Evolutionary conservation across 208 protist genomes (phyloP).

Genomic region (Angomonas ambiguus): DNA sequence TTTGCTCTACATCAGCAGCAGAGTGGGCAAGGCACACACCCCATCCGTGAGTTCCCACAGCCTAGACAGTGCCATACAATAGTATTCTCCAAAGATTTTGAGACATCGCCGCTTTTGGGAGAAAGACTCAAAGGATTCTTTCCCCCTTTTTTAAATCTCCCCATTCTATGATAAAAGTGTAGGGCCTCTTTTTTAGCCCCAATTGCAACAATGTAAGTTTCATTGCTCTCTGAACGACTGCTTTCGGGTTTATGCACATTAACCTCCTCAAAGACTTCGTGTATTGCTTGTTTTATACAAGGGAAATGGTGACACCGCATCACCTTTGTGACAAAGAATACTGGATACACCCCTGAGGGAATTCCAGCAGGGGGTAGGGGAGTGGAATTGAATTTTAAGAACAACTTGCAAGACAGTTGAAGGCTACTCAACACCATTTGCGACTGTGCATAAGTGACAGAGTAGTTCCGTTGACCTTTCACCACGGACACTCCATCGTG

Average conservation of each 20-base stretch:
- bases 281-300: slow-evolving; percentile 22
- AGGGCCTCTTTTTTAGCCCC: slow-evolving; percentile 3
- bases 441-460: slow-evolving; percentile 71
- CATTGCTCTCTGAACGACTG: slow-evolving; percentile 34
- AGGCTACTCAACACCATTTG: slow-evolving; percentile 67
- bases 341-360: slow-evolving; percentile 9
- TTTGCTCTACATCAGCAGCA: slow-evolving; percentile 17
- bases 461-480: slow-evolving; percentile 47
- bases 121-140: slow-evolving; percentile 40
- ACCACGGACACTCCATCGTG: slow-evolving; percentile 77
- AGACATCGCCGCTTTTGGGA: slow-evolving; percentile 30
- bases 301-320: slow-evolving; percentile 47
- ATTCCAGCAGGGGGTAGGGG: not conserved
- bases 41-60: slow-evolving; percentile 34
- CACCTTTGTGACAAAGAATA: slow-evolving; percentile 66
- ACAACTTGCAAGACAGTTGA: slow-evolving; percentile 46
- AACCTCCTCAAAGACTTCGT: slow-evolving; percentile 38
- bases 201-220: slow-evolving; percentile 50
- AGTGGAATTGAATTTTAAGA: slow-evolving; percentile 14
- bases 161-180: not conserved
- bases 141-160: not conserved
- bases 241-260: slow-evolving; percentile 29
- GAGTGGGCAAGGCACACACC: slow-evolving; percentile 29
- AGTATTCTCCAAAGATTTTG: slow-evolving; percentile 5
- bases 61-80: slow-evolving; percentile 66